A percentile compares a stretch with the other conserved stretches of the same genome.
These are phyloP conservation scores for Prillingera fragicola DNA, from an alignment of 1,284 basidiomycete species.

Conservation along the genomic window DNA sequence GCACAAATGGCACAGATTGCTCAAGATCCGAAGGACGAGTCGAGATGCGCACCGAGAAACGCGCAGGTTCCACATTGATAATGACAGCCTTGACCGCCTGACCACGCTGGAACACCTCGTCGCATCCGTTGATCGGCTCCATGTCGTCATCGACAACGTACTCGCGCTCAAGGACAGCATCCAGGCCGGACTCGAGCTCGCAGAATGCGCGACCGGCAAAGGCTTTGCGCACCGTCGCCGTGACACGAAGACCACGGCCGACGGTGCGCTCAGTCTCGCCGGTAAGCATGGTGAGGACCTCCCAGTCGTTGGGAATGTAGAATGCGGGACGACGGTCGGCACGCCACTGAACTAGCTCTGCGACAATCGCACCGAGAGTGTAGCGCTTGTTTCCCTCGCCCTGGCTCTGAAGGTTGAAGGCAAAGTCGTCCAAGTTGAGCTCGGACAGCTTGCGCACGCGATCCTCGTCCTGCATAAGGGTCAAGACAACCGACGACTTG, in stretches of 20 bases:
- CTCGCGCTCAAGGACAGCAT: slow-evolving; percentile 68
- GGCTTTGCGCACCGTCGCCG: slow-evolving; percentile 57
- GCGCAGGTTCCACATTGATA: slow-evolving; percentile 61
- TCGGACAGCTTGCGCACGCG: slow-evolving; percentile 79
- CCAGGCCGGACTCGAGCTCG: slow-evolving; percentile 80
- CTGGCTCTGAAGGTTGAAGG: slow-evolving; percentile 69
- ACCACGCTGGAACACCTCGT: slow-evolving; percentile 60
- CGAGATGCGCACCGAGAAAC: slow-evolving; percentile 71
- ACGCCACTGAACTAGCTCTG: slow-evolving; percentile 82
- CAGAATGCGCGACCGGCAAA: slow-evolving; percentile 34
- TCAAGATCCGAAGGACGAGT: slow-evolving; percentile 65
- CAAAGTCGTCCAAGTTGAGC: slow-evolving; percentile 94
- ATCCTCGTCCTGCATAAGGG: slow-evolving; percentile 79
- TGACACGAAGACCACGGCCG: slow-evolving; percentile 72
- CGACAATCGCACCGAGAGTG: slow-evolving; percentile 78
- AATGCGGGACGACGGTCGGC: slow-evolving; percentile 71
- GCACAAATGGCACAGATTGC: slow-evolving; percentile 34
- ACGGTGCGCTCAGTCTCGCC: slow-evolving; percentile 83
- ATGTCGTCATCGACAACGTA: slow-evolving; percentile 55
- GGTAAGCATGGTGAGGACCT: slow-evolving; percentile 90
- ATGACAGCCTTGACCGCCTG: slow-evolving; percentile 79
- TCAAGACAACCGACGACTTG: slow-evolving; percentile 72
- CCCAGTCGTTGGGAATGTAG: slow-evolving; percentile 63
- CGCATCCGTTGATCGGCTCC: slow-evolving; percentile 48
- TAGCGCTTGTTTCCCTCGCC: slow-evolving; percentile 81